These are phyloP conservation scores for Recurvomyces mirabilis DNA, from an alignment of 495 filamentous ascomycete species.

Conservation along the genomic window DNA sequence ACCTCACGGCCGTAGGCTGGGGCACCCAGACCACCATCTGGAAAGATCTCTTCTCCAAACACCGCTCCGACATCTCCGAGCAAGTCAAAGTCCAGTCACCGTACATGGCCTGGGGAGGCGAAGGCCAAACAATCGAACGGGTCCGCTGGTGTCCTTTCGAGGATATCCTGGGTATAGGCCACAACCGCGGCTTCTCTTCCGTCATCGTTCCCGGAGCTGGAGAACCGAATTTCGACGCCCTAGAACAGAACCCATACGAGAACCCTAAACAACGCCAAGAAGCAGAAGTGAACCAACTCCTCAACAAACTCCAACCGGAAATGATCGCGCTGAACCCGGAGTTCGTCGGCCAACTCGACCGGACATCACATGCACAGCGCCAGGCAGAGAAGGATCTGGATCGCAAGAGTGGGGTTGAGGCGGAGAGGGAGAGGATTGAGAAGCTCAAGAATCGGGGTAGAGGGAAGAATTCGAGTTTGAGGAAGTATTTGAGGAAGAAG, in stretches of 20 bases:
- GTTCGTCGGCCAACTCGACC: constrained; percentile 76
- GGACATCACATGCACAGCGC: constrained; percentile 58
- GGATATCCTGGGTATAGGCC: constrained; percentile 76
- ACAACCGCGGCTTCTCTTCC: constrained; percentile 76
- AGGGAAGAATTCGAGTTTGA: constrained; percentile 83
- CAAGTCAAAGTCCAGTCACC: constrained; percentile 74
- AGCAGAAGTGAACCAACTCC: constrained; percentile 72
- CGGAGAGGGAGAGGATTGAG: constrained; percentile 45
- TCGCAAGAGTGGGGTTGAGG: constrained; percentile 33
- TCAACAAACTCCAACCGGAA: constrained; percentile 90
- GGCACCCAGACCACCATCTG: constrained; percentile 81
- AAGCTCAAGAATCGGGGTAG: constrained; percentile 62
- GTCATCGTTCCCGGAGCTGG: constrained; percentile 86
- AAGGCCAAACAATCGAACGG: constrained; percentile 68
- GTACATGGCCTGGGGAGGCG: constrained; percentile 88
- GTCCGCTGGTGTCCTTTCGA: constrained; percentile 91
- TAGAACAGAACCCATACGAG: constrained; percentile 95
- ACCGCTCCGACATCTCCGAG: constrained; percentile 36
- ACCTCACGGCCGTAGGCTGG: constrained; percentile 81
- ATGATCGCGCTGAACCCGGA: constrained; percentile 94
- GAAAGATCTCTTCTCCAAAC: constrained; percentile 73
- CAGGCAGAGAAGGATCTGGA: constrained; percentile 67
- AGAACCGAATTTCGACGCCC: constrained; percentile 90
- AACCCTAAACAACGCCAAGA: constrained; percentile 87
- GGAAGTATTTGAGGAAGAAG: constrained; percentile 83